Evolutionary conservation across 441 rosid species (phyloP).

Genomic region (Dalechampia spathulata): DNA sequence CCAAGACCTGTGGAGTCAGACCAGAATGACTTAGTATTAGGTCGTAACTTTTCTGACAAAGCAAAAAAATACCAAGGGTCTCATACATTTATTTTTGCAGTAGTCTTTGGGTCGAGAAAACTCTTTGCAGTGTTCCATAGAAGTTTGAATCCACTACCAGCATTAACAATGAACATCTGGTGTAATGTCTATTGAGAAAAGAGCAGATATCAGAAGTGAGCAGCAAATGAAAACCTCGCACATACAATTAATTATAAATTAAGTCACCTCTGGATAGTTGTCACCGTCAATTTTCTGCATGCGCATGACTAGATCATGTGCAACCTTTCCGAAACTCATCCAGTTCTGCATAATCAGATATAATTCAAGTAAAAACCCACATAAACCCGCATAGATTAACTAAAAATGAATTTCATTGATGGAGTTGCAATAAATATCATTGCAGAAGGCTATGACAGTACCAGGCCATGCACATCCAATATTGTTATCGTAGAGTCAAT

Average conservation of each 20-base stretch:
- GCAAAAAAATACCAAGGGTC: slow-evolving; percentile 10
- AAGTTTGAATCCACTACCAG: slow-evolving; percentile 78
- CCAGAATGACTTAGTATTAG: slow-evolving; percentile 17
- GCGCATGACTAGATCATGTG: slow-evolving; percentile 82
- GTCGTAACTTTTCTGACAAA: slow-evolving; percentile 5
- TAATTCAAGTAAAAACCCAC: neutral
- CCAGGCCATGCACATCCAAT: slow-evolving; percentile 86
- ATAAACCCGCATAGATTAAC: no score
- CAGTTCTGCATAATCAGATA: slow-evolving; percentile 50
- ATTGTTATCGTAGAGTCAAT: slow-evolving; percentile 67
- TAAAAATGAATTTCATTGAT: neutral
- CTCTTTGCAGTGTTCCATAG: slow-evolving; percentile 79
- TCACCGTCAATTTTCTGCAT: slow-evolving; percentile 95
- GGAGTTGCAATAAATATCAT: slow-evolving; percentile 10
- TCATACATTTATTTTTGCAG: slow-evolving; percentile 82
- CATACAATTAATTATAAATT: slow-evolving; percentile 2
- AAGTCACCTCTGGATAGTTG: slow-evolving; percentile 92
- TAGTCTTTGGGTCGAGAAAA: slow-evolving; percentile 86
- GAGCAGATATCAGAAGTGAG: slow-evolving; percentile 13
- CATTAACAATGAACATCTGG: slow-evolving; percentile 90
- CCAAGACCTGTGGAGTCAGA: slow-evolving; percentile 58
- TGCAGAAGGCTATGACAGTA: slow-evolving; percentile 15
- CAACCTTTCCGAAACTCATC: slow-evolving; percentile 75
- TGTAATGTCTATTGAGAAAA: slow-evolving; percentile 63
- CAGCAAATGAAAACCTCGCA: slow-evolving; percentile 7